Evolutionary conservation across 306 rosid genomes (phyloP).

Genomic region (Prinsepia uniflora): DNA sequence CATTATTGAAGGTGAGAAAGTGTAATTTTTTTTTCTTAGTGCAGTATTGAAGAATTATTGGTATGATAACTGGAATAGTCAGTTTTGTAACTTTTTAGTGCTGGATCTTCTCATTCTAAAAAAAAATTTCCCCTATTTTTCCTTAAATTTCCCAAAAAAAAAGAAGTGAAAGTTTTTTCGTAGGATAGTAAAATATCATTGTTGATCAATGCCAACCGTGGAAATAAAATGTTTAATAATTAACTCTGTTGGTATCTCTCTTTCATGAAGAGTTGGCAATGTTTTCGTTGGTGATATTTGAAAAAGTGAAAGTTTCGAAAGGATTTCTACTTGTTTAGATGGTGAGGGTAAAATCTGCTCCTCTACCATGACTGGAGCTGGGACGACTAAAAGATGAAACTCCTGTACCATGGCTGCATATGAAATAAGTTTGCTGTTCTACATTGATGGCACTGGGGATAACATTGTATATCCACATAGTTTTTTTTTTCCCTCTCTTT

Average conservation of each 20-base stretch:
- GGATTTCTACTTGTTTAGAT: not conserved
- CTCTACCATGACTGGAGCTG: not conserved
- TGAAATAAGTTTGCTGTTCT: not conserved
- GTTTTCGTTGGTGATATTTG: not conserved
- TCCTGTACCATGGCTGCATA: not conserved
- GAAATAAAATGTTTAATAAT: not conserved
- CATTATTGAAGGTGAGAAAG: slow-evolving; percentile 69
- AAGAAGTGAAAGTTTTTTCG: too few species aligned
- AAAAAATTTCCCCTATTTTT: not conserved
- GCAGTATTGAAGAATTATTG: not conserved
- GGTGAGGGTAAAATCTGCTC: not conserved
- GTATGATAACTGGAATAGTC: not conserved
- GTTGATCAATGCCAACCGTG: not conserved
- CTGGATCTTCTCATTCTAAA: not conserved
- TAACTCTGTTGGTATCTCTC: not conserved
- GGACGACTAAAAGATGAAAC: not conserved
- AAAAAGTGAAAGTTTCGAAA: not conserved
- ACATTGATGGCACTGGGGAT: not conserved
- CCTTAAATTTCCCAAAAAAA: too few species aligned
- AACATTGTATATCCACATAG: not conserved
- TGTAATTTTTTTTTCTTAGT: not conserved
- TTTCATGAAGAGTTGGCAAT: not conserved
- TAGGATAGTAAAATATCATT: not conserved
- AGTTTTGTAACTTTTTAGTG: not conserved
- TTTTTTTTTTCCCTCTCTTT: not conserved